These are phyloP conservation scores for Desmodesmus armatus DNA, from an alignment of 139 green algal species.

Conservation along the genomic window DNA sequence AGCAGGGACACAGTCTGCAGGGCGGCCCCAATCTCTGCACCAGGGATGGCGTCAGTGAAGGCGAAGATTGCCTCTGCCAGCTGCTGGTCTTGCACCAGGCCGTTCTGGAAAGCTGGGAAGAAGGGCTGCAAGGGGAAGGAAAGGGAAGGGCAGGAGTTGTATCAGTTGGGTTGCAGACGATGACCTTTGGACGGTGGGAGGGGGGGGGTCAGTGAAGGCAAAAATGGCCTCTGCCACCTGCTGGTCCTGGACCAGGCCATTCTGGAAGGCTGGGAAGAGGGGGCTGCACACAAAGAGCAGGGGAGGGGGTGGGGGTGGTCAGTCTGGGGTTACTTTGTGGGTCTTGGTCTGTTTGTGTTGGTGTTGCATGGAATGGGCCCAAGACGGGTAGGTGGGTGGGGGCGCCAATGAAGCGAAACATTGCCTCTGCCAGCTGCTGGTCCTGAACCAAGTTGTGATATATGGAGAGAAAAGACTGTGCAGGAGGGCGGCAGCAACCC, in stretches of 20 bases:
- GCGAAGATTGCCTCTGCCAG: conserved; percentile 45
- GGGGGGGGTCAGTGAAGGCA: conserved; percentile 50
- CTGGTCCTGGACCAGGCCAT: conserved; percentile 32
- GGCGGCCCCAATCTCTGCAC: conserved; percentile 38
- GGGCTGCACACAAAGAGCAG: not conserved
- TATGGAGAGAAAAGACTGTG: no score
- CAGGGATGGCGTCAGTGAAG: conserved; percentile 53
- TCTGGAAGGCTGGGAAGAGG: conserved; percentile 40
- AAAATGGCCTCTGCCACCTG: conserved; percentile 45
- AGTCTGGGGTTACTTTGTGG: no score
- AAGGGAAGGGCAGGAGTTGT: no score
- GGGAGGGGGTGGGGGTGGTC: no score
- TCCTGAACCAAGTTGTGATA: no score
- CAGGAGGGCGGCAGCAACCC: no score
- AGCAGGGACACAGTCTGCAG: conserved; percentile 38
- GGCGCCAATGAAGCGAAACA: no score
- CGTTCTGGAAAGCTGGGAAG: conserved; percentile 37
- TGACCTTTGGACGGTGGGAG: conserved; percentile 10
- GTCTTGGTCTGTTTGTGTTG: no score
- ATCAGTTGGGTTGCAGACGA: no score
- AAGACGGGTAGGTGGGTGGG: no score
- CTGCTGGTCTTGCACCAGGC: conserved; percentile 33
- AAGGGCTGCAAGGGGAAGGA: conserved; percentile 20
- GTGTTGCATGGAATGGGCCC: no score
- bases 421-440: no score